Base-by-base conservation (phyloP, 257 asterid genomes). In the Solanum corneliomulleri region DNA sequence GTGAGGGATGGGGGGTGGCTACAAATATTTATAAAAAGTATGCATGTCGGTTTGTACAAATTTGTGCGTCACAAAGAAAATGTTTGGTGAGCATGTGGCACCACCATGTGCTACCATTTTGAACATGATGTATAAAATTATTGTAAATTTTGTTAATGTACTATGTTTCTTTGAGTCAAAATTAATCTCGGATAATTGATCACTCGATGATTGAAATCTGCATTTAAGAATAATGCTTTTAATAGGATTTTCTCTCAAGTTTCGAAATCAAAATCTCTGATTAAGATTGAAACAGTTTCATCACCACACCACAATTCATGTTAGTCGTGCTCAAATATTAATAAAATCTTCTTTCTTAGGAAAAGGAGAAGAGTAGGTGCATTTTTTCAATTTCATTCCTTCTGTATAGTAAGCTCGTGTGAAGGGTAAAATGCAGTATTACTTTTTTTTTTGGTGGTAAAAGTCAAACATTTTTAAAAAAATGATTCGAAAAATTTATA, bases 51-150 rank as follows among this genome's bases (percentile, higher is more conserved):
- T 49, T 29, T 81, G 45, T 80, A 27, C 44, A 47, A 47, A 18
- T 47, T 29, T 16, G 42, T 45, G 66, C 47, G 7, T 70, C 12
- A 76, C 56, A n/a, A 27, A 75, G 45, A 86, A 58, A 77, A 62
- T 64, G 80, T 80, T 87, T 80, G 86, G 88, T 72, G 41, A 18
- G 85, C 91, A 86, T 85, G 44, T 80, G 85, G 27, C 66, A 49
- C 89, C 86, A 88, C 85, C 92, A 90, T 90, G 94, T 89, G 94
- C 87, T 21, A 87, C 86, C 91, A 85, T 83, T 85, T 88, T 76
- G 88, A 88, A 70, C 64, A 41, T 75, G 27, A 70, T 87, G 29
- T 5, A 39, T 47, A 47, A 86, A 87, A 77, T 56, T 41, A 64
- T 82, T n/a, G 42, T 69, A 18, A 75, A 11, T 71, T 41, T 41